Evolutionary conservation across 2,329 filamentous ascomycete species (phyloP).

Genomic region (Sporothrix variecibatus): DNA sequence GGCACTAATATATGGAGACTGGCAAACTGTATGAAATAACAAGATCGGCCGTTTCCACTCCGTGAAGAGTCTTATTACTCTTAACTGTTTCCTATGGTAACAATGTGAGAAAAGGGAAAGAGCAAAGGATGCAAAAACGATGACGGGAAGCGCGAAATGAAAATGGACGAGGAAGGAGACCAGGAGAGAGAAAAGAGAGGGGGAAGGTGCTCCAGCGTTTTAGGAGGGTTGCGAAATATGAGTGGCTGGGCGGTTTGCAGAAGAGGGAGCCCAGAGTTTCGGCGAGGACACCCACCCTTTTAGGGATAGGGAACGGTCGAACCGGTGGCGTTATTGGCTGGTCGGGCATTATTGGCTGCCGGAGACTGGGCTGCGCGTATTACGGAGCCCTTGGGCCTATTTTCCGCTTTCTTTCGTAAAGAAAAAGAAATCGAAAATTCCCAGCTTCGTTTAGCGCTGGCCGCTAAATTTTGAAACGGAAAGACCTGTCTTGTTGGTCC

Average conservation of each 20-base stretch:
- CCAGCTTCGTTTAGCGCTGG: constrained; percentile 1
- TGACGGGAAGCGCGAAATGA: neutral
- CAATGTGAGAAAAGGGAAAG: neutral
- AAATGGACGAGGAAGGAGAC: neutral
- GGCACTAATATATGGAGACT: neutral
- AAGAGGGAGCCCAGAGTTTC: constrained; percentile 2
- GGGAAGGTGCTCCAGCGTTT: constrained; percentile 17
- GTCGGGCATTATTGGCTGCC: constrained; percentile 16
- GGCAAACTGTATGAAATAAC: neutral
- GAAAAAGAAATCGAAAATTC: constrained; percentile 2
- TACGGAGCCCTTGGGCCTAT: neutral
- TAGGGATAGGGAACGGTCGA: constrained; percentile 10
- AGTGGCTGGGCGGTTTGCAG: constrained; percentile 15
- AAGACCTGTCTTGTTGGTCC: neutral
- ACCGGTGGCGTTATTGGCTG: constrained; percentile 17
- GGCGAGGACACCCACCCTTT: neutral
- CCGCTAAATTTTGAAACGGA: neutral
- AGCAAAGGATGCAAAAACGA: neutral
- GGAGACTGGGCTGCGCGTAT: neutral
- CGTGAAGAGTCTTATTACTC: neutral
- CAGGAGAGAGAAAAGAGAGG: neutral
- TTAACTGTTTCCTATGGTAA: neutral
- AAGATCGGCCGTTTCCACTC: constrained; percentile 11
- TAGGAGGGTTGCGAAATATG: constrained; percentile 8
- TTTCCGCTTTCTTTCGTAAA: constrained; percentile 4